Conservation (phyloP, 768 basidiomycete genomes). For the Mycena galericulata region DNA sequence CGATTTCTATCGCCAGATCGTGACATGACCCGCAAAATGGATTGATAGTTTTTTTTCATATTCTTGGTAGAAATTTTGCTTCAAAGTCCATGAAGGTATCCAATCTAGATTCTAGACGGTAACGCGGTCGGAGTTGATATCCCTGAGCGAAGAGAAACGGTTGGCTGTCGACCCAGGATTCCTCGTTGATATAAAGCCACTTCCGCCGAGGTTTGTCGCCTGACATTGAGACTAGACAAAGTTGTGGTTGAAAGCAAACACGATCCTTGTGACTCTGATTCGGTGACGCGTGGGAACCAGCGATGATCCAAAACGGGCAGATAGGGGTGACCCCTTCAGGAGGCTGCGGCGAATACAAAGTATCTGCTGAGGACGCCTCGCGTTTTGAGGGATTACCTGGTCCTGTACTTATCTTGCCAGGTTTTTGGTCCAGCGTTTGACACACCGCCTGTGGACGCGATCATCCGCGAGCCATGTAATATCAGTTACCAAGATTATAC, state of each 20-base stretch:
- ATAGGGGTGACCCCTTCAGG: too few species aligned
- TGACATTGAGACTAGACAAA: background rate
- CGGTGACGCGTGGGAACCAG: background rate
- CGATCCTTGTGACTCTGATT: background rate
- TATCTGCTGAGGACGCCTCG: too few species aligned
- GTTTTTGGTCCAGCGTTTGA: too few species aligned
- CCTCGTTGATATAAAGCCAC: background rate
- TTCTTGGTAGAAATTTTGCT: too few species aligned
- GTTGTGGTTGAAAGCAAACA: background rate
- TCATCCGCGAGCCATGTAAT: too few species aligned
- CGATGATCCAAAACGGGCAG: too few species aligned
- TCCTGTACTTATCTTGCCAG: too few species aligned
- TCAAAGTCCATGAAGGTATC: slow-evolving; percentile 12
- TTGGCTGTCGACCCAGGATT: slow-evolving; percentile 25
- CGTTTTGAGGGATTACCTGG: too few species aligned
- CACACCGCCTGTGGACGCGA: too few species aligned
- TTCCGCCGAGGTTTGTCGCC: background rate
- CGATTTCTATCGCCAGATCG: background rate
- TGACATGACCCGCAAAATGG: background rate
- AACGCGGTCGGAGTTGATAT: slow-evolving; percentile 28
- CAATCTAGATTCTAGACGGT: slow-evolving; percentile 27
- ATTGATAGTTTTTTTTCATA: background rate
- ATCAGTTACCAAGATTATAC: too few species aligned
- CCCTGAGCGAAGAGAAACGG: slow-evolving; percentile 14
- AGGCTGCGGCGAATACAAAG: too few species aligned